Base-by-base conservation (phyloP, 2,329 filamentous ascomycete species). In the Aspergillus sp. region DNA sequence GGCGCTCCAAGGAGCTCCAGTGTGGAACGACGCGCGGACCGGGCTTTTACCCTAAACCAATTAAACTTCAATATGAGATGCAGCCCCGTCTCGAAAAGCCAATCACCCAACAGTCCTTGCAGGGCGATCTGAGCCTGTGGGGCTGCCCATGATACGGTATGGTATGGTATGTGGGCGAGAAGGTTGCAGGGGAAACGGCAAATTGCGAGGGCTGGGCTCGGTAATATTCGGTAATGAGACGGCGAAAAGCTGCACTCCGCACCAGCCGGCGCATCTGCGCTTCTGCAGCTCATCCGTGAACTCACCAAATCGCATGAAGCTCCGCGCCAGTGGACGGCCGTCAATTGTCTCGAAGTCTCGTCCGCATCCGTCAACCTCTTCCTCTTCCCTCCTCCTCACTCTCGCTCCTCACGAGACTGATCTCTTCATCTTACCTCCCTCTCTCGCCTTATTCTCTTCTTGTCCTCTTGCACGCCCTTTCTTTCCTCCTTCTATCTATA, bases 31-130 rank as follows among this genome's bases (percentile, higher is more conserved):
- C 60, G 62, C 64, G 62, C 63, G 59, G 64, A 62, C 61, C 33
- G 24, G 22, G 17, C 17, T 48, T 19, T 48, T 13, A 37, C 15
- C 12, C 27, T 30, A 37, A 30, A 12, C 46, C 27, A 67, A 63
- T 67, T 6, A 60, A 3, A 17, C 5, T 12, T 5, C 22, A 2
- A 3, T 3, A 12, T 2, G 3, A 4, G 12, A 20, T 22, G n/a
- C 41, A 47, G 53, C 37, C 37, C 57, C 57, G 46, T 56, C 53
- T 22, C 15, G 15, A 45, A 22, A 46, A 37, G 54, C 65, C 64
- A 67, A 65, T 66, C 59, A 63, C 62, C 58, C 33, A n/a, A 15
- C 42, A 51, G 46, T 59, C 63, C 60, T 65, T 63, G 56, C 61
- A 51, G 61, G 56, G 42, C 60, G 60, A 63, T 63, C 63, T 61